Evolutionary conservation across 352 stramenopile species (phyloP), one percentile per base, ranked within the genome.

Genomic region (Phytophthora uliginosa): DNA sequence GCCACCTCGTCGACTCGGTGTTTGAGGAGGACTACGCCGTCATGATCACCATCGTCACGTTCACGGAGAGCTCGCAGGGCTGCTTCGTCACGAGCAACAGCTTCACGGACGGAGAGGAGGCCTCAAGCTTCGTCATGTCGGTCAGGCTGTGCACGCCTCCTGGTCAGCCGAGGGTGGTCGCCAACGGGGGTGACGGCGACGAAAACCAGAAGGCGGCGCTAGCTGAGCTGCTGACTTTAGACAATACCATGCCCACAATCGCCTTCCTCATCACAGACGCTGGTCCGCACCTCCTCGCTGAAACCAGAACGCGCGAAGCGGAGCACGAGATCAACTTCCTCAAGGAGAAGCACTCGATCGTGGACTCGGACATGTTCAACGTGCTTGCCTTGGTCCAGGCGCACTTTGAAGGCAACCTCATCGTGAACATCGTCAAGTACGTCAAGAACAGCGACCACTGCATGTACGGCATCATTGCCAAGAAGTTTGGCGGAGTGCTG

Each of bases 21-120:
- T 90, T 84, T 20, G 79, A 88, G n/a, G 66, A 85, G 33, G 71
- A 86, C 10, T 78, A 86, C 59, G 60, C 78, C 34, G 78, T 91
- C 59, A 83, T 83, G 72, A 81, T 93, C 69, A 93, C 85, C 28
- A 81, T 91, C 74, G 83, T 93, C 81, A 93, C 85, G 7, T 93
- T 92, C 69, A 93, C 84, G 0, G 85, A 91, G 65, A 68, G 72
- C 57, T 42, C 58, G 17, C 69, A 71, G 20, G 84, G 82, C 45
- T 93, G 84, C 66, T 93, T 79, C 71, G 74, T 91, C 55, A 90
- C 85, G 38, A 82, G 76, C 62, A 63, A 91, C 69, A 88, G 76
- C 59, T 93, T 93, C 79, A 79, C 75, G 3, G 71, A 90, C n/a
- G 85, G 83, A 34, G 63, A 65, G 0, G 71, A 80, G 26, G 85